A percentile compares a stretch with the other conserved stretches of the same genome.
Conservation (phyloP, 75 land plant species). For the Pinus tabuliformis region DNA sequence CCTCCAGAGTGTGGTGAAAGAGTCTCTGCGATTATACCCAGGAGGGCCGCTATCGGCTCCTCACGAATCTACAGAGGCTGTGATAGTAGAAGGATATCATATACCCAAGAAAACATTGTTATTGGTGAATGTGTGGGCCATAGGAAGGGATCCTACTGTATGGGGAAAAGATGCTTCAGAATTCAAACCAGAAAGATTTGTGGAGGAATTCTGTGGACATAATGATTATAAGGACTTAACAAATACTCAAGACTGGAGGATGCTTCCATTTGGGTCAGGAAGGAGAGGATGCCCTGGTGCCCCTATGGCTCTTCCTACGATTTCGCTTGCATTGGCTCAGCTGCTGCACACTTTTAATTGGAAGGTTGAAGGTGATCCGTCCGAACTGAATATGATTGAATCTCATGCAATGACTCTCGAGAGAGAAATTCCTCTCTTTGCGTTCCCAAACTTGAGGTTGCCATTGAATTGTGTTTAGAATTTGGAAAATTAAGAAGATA, state of each 20-base stretch:
- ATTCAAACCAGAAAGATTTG: not conserved
- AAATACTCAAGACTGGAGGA: not conserved
- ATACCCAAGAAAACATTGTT: not conserved
- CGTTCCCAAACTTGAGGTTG: no score
- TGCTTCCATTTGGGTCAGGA: conserved; percentile 25
- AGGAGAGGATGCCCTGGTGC: conserved; percentile 6
- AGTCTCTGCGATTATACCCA: not conserved
- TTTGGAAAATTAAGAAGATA: no score
- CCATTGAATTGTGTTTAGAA: no score
- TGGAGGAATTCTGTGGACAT: not conserved
- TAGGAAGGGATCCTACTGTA: not conserved
- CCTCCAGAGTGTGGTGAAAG: not conserved
- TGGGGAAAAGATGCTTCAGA: not conserved
- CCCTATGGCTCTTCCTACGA: not conserved
- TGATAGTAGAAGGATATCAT: not conserved
- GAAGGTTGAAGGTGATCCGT: not conserved
- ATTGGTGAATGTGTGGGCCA: not conserved
- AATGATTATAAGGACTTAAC: not conserved
- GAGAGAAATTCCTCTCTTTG: no score
- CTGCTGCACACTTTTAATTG: not conserved
- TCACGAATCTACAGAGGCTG: not conserved
- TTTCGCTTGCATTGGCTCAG: conserved; percentile 4
- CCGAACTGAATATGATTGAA: not conserved
- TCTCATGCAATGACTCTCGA: no score
- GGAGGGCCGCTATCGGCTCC: not conserved